Evolutionary conservation across 345 rosid species (phyloP).

Genomic region (Brassica cretica): DNA sequence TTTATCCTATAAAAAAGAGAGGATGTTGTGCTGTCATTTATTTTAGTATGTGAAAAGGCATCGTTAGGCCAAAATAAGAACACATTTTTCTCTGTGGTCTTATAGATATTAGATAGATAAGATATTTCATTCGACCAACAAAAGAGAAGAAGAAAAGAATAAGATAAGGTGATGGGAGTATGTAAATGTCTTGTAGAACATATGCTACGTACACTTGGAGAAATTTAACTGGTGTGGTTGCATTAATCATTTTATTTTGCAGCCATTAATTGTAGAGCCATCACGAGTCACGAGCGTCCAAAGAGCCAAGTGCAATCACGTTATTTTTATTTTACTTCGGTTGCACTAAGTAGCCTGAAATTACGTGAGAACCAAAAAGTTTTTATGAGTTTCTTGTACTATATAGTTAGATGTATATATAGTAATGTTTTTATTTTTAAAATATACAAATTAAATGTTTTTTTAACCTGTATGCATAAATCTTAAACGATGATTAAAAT

Average conservation of each 20-base stretch:
- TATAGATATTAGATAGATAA: slow-evolving; percentile 7
- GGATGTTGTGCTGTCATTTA: background rate
- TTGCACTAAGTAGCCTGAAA: background rate
- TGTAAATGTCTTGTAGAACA: background rate
- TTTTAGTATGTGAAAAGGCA: background rate
- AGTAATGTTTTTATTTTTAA: no score
- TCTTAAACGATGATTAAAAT: no score
- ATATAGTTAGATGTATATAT: no score
- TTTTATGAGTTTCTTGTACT: background rate
- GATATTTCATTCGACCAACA: slow-evolving; percentile 30
- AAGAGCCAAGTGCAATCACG: slow-evolving; percentile 32
- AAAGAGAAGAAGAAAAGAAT: slow-evolving; percentile 15
- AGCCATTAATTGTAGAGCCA: slow-evolving; percentile 14
- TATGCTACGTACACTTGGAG: slow-evolving; percentile 21
- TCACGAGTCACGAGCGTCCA: slow-evolving; percentile 38
- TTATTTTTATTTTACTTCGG: background rate
- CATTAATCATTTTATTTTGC: slow-evolving; percentile 16
- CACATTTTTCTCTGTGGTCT: background rate
- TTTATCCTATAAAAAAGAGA: background rate
- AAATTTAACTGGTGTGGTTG: slow-evolving; percentile 11
- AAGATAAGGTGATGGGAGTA: slow-evolving; percentile 23
- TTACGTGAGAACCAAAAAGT: background rate
- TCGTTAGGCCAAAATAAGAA: background rate
- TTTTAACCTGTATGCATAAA: no score
- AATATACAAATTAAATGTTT: no score